phyloP scores from a whole-genome alignment of 768 basidiomycete species.

The Pleurotus giganteus region DNA sequence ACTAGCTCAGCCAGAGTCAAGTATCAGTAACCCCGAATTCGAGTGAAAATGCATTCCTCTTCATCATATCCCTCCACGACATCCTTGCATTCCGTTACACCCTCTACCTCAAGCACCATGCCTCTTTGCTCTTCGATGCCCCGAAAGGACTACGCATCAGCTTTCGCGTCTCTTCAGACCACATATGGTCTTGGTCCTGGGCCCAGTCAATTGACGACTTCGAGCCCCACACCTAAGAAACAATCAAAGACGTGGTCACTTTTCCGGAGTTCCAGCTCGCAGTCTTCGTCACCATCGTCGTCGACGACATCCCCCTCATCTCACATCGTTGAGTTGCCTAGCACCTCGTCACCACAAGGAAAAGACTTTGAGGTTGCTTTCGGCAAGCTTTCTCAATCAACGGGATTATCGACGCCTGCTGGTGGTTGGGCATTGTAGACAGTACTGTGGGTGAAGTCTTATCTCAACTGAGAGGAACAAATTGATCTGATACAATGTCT shows the following conservation, averaged over 20 bases:
- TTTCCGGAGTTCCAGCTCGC: background rate
- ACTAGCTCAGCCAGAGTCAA: too few species aligned
- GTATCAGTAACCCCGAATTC: too few species aligned
- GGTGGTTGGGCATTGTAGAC: background rate
- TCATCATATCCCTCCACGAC: background rate
- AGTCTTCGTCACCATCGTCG: background rate
- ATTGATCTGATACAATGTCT: too few species aligned
- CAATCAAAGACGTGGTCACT: background rate
- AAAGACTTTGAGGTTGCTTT: slow-evolving; percentile 3
- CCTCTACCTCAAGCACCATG: slow-evolving; percentile 1
- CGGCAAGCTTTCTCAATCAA: slow-evolving; percentile 2
- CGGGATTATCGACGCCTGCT: background rate
- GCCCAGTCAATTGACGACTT: background rate
- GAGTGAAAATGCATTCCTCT: background rate
- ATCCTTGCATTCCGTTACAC: slow-evolving; percentile 1
- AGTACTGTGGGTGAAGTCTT: background rate
- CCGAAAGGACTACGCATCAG: slow-evolving; percentile 1
- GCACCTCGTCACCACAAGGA: background rate
- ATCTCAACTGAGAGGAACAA: too few species aligned
- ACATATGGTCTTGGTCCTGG: slow-evolving; percentile 9
- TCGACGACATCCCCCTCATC: background rate
- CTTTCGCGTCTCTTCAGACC: slow-evolving; percentile 4
- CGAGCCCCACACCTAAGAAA: slow-evolving; percentile 1
- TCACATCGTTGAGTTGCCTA: background rate
- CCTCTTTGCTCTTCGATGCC: background rate